A percentile compares a stretch with the other conserved stretches of the same genome.
These are phyloP conservation scores for Aspergillus panamensis DNA, from an alignment of 495 filamentous ascomycete genomes.

Conservation along the genomic window DNA sequence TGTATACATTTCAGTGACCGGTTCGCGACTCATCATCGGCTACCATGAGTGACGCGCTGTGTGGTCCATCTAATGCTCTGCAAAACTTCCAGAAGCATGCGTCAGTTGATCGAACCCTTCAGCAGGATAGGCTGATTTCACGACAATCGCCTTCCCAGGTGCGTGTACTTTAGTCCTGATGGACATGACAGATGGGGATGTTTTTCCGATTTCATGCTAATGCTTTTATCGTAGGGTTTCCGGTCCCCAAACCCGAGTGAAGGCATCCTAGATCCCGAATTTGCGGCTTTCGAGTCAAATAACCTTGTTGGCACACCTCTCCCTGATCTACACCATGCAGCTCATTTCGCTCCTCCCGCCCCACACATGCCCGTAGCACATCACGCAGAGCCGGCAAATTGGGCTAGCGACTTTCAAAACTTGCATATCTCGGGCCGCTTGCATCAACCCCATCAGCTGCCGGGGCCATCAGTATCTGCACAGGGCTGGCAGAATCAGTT, in stretches of 20 bases:
- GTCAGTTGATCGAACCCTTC: slow-evolving; percentile 70
- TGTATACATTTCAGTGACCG: background rate
- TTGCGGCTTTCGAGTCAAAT: slow-evolving; percentile 64
- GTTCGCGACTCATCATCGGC: slow-evolving; percentile 12
- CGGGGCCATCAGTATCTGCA: slow-evolving; percentile 27
- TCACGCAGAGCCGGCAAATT: slow-evolving; percentile 26
- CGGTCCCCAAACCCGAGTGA: slow-evolving; percentile 54
- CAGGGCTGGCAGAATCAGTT: slow-evolving; percentile 57
- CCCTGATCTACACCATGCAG: slow-evolving; percentile 31
- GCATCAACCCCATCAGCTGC: slow-evolving; percentile 33
- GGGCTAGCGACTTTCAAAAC: slow-evolving; percentile 52
- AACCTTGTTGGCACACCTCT: slow-evolving; percentile 34
- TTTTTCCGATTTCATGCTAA: background rate
- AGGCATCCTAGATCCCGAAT: slow-evolving; percentile 61
- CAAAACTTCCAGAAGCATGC: slow-evolving; percentile 82
- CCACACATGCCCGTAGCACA: slow-evolving; percentile 21
- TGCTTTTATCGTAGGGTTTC: slow-evolving; percentile 51
- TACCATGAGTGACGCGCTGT: slow-evolving; percentile 76
- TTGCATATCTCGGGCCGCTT: slow-evolving; percentile 41
- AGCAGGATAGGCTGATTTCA: slow-evolving; percentile 71
- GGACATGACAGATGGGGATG: background rate
- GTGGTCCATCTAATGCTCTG: slow-evolving; percentile 85
- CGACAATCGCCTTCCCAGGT: slow-evolving; percentile 57
- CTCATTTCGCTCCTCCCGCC: slow-evolving; percentile 26
- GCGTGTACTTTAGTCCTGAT: slow-evolving; percentile 7